phyloP scores from a whole-genome alignment of 306 rosid genomes.

The Cucurbita moschata region DNA sequence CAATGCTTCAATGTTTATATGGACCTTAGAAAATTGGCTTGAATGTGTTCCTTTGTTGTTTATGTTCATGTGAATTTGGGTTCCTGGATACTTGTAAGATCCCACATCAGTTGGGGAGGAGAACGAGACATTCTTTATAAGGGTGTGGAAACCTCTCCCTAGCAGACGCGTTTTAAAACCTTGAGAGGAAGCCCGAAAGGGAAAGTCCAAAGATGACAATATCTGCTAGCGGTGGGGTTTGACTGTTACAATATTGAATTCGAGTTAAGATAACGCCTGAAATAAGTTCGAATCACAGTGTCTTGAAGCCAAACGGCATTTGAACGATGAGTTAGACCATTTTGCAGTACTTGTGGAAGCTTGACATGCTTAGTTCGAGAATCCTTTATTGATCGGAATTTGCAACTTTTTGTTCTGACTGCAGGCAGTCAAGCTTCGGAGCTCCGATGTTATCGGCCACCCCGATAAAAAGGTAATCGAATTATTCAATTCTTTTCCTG shows the following conservation, averaged over 20 bases:
- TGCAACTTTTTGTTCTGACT: conserved; percentile 15
- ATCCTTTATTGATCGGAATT: conserved; percentile 10
- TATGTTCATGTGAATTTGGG: neutral
- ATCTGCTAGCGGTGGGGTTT: too few relatives aligned
- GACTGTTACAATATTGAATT: neutral
- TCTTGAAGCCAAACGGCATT: neutral
- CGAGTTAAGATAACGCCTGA: neutral
- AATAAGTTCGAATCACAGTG: neutral
- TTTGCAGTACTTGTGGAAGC: neutral
- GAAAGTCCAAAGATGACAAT: too few relatives aligned
- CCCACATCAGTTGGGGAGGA: too few relatives aligned
- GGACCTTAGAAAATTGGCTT: neutral
- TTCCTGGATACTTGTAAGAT: neutral
- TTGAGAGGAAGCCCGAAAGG: too few relatives aligned
- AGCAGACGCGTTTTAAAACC: too few relatives aligned
- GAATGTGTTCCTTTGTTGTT: neutral
- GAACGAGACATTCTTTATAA: too few relatives aligned
- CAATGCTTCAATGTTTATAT: neutral
- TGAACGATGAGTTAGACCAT: too few relatives aligned
- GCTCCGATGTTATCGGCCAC: conserved; percentile 35
- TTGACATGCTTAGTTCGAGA: neutral
- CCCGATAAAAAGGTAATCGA: conserved; percentile 42
- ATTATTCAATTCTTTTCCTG: neutral
- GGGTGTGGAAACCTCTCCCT: too few relatives aligned
- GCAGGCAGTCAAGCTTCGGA: conserved; percentile 83